These are phyloP conservation scores for Coemansia sp. DNA, from an alignment of 371 early-diverging fungal species.

Conservation along the genomic window DNA sequence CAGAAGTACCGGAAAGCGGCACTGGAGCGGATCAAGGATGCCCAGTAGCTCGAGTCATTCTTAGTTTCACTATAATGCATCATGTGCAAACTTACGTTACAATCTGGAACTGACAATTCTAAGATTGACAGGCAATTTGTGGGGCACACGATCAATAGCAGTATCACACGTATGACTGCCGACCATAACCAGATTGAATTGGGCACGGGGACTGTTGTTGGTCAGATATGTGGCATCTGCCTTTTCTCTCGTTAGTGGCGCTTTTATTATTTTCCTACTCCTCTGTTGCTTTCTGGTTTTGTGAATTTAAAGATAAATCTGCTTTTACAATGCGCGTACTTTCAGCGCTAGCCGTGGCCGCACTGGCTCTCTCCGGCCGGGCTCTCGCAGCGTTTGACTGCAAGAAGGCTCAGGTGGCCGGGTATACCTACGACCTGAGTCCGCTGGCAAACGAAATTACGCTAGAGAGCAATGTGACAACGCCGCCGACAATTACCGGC, in stretches of 20 bases:
- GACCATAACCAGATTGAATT: too few species aligned
- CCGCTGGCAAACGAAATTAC: conserved; percentile 26
- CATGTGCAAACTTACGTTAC: too few species aligned
- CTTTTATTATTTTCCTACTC: background rate
- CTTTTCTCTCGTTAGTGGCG: background rate
- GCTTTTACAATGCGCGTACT: conserved; percentile 5
- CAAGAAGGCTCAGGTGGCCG: conserved; percentile 40
- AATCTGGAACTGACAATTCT: too few species aligned
- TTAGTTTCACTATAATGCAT: too few species aligned
- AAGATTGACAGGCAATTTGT: too few species aligned
- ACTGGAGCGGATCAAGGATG: background rate
- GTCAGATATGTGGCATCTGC: background rate
- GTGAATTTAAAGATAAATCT: background rate
- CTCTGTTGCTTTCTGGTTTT: background rate
- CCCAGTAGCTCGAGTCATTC: too few species aligned
- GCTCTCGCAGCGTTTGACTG: conserved; percentile 39
- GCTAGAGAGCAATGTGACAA: conserved; percentile 38
- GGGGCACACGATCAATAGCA: too few species aligned
- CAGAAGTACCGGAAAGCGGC: background rate
- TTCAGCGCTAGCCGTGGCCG: background rate
- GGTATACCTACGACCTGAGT: conserved; percentile 44
- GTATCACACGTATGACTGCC: too few species aligned
- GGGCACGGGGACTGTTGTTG: too few species aligned
- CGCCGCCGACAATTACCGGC: conserved; percentile 49
- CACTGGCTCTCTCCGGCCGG: conserved; percentile 1